Evolutionary conservation across 2,329 filamentous ascomycete species (phyloP).

Genomic region (Curvularia sp.): DNA sequence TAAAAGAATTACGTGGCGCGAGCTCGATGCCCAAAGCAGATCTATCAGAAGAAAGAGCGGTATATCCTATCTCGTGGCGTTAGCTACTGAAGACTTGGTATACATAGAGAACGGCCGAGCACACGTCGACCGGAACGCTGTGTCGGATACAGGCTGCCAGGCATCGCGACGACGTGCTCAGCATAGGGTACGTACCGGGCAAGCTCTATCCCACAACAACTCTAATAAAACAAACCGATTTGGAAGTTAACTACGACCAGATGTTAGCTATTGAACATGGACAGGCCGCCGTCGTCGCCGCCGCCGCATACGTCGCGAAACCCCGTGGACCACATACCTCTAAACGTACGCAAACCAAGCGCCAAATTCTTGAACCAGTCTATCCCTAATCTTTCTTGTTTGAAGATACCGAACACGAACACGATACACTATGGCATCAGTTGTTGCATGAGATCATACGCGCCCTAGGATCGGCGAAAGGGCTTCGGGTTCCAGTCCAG

Average conservation of each 20-base stretch:
- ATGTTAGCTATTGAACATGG: slow-evolving; percentile 30
- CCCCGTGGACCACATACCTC: slow-evolving; percentile 39
- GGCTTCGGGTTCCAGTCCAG: slow-evolving; percentile 40
- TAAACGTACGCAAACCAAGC: slow-evolving; percentile 47
- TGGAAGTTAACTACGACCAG: slow-evolving; percentile 37
- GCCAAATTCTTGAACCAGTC: slow-evolving; percentile 52
- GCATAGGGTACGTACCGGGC: slow-evolving; percentile 31
- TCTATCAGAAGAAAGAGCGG: slow-evolving; percentile 40
- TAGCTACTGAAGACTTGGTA: slow-evolving; percentile 6
- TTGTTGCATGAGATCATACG: slow-evolving; percentile 44
- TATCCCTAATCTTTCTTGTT: slow-evolving; percentile 52
- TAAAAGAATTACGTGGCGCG: slow-evolving; percentile 35
- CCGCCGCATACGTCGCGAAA: slow-evolving; percentile 13
- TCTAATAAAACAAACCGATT: slow-evolving; percentile 36
- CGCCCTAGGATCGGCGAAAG: slow-evolving; percentile 39
- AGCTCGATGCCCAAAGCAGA: slow-evolving; percentile 40
- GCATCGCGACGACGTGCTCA: slow-evolving; percentile 3
- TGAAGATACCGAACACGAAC: slow-evolving; percentile 46
- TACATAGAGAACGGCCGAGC: not conserved
- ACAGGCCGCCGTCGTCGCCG: slow-evolving; percentile 3
- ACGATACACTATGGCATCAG: slow-evolving; percentile 47
- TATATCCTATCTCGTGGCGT: slow-evolving; percentile 33
- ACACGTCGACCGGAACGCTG: not conserved
- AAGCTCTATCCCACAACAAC: slow-evolving; percentile 37
- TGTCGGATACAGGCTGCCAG: not conserved